Percentiles rank a stretch among this genome's conserved stretches.
Conservation (phyloP, 768 basidiomycete genomes). For the Boletus subparvulus region DNA sequence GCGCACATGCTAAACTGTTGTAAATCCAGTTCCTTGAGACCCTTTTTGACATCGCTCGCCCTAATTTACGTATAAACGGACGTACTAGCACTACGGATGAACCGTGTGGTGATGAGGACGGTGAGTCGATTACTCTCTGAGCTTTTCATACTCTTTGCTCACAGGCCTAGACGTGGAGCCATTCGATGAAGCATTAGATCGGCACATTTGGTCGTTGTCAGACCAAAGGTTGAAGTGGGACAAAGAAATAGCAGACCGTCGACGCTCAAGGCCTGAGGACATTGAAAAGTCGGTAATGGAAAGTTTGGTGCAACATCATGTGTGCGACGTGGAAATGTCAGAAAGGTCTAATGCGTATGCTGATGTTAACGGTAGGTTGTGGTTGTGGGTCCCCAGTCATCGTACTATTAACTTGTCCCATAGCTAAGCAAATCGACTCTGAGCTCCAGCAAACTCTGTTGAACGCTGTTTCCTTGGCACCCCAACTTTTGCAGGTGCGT, state of each 20-base stretch:
- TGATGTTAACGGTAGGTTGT: slow-evolving; percentile 12
- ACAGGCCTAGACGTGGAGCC: slow-evolving; percentile 59
- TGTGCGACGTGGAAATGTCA: slow-evolving; percentile 27
- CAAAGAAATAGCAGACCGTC: slow-evolving; percentile 63
- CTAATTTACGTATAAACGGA: slow-evolving; percentile 80
- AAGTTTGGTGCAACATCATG: slow-evolving; percentile 37
- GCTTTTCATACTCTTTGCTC: neutral
- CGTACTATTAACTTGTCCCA: neutral
- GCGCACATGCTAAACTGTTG: neutral
- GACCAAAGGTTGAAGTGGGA: slow-evolving; percentile 76
- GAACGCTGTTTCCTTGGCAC: slow-evolving; percentile 41
- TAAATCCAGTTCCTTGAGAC: slow-evolving; percentile 55
- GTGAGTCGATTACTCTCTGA: slow-evolving; percentile 32
- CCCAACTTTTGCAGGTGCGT: slow-evolving; percentile 55
- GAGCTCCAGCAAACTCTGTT: slow-evolving; percentile 27
- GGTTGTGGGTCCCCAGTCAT: neutral
- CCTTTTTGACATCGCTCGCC: slow-evolving; percentile 59
- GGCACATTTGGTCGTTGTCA: slow-evolving; percentile 77
- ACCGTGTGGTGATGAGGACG: slow-evolving; percentile 53
- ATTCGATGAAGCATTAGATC: slow-evolving; percentile 85
- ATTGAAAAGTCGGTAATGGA: slow-evolving; percentile 45
- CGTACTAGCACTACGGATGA: slow-evolving; percentile 59
- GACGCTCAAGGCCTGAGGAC: slow-evolving; percentile 60
- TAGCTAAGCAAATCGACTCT: slow-evolving; percentile 23
- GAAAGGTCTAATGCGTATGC: slow-evolving; percentile 5